Percentiles rank a stretch among this genome's conserved stretches.
phyloP scores from a whole-genome alignment of 192 early-diverging fungal genomes.

The Hyaloraphidium curvatum region DNA sequence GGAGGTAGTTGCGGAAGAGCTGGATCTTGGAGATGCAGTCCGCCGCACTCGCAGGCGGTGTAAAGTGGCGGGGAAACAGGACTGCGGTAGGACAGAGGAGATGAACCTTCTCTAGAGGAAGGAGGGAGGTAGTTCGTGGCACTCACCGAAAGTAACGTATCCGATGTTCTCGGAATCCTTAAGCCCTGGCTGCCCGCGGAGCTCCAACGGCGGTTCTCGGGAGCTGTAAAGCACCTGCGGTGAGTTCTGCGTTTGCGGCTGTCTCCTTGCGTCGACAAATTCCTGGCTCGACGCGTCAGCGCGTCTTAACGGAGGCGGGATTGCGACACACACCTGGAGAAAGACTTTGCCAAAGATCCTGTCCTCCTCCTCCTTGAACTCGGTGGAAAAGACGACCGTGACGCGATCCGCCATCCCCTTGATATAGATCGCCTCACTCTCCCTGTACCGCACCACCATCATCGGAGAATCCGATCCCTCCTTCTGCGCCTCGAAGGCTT shows the following conservation, averaged over 20 bases:
- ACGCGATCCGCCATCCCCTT: constrained; percentile 80
- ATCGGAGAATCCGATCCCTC: constrained; percentile 53
- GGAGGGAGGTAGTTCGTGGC: background rate
- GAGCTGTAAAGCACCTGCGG: constrained; percentile 85
- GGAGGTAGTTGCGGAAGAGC: constrained; percentile 94
- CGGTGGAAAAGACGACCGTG: constrained; percentile 90
- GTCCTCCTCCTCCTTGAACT: constrained; percentile 96
- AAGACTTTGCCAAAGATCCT: constrained; percentile 89
- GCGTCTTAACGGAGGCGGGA: background rate
- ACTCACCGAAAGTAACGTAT: constrained; percentile 85
- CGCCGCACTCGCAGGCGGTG: constrained; percentile 36
- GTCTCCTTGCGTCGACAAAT: constrained; percentile 96
- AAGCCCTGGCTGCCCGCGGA: constrained; percentile 48
- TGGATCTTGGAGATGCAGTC: constrained; percentile 89
- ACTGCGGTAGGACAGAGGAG: constrained; percentile 26
- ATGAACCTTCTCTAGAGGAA: background rate
- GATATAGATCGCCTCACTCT: constrained; percentile 84
- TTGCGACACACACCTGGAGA: constrained; percentile 47
- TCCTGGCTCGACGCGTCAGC: constrained; percentile 31
- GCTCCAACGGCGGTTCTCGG: constrained; percentile 86
- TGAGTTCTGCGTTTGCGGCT: constrained; percentile 73
- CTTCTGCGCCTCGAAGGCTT: constrained; percentile 65
- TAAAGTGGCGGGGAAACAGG: constrained; percentile 85
- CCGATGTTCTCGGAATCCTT: constrained; percentile 69
- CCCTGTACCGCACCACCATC: constrained; percentile 87